A percentile compares a stretch with the other conserved stretches of the same genome.
phyloP scores from a whole-genome alignment of 345 rosid species.

The Lagerstroemia speciosa region DNA sequence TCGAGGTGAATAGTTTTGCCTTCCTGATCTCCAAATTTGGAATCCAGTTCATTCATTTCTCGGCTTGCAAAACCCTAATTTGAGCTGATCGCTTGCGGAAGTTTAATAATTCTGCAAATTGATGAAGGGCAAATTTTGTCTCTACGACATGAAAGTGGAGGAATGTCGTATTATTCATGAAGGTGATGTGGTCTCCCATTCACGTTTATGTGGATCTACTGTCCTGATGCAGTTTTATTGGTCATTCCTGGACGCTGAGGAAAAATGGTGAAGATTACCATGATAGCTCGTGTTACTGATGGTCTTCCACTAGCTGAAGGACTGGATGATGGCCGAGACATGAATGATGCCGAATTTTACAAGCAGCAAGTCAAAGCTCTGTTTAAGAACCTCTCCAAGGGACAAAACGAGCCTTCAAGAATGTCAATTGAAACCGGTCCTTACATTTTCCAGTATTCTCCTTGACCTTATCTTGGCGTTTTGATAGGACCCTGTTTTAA shows the following conservation, averaged over 20 bases:
- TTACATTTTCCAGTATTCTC: constrained; percentile 93
- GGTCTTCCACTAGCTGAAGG: constrained; percentile 96
- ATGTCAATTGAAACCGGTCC: constrained; percentile 94
- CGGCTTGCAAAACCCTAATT: background rate
- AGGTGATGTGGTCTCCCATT: background rate
- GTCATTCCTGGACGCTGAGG: constrained; percentile 22
- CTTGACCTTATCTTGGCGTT: constrained; percentile 2
- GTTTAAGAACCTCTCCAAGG: constrained; percentile 88
- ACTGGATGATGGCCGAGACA: constrained; percentile 90
- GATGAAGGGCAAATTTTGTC: background rate
- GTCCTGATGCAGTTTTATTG: constrained; percentile 2
- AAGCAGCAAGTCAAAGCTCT: constrained; percentile 93
- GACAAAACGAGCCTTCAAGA: constrained; percentile 87
- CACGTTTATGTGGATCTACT: background rate
- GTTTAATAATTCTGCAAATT: background rate
- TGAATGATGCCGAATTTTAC: constrained; percentile 81
- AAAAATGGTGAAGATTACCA: constrained; percentile 92
- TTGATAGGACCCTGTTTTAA: constrained; percentile 1
- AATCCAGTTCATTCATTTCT: background rate
- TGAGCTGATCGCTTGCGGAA: background rate
- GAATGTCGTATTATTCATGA: background rate
- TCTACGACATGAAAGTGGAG: background rate
- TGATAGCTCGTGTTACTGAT: constrained; percentile 98
- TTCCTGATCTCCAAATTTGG: background rate
- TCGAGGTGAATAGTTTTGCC: background rate